Evolutionary conservation across 176 grass and related monocot genomes (phyloP).

Genomic region (Paspalum vaginatum): DNA sequence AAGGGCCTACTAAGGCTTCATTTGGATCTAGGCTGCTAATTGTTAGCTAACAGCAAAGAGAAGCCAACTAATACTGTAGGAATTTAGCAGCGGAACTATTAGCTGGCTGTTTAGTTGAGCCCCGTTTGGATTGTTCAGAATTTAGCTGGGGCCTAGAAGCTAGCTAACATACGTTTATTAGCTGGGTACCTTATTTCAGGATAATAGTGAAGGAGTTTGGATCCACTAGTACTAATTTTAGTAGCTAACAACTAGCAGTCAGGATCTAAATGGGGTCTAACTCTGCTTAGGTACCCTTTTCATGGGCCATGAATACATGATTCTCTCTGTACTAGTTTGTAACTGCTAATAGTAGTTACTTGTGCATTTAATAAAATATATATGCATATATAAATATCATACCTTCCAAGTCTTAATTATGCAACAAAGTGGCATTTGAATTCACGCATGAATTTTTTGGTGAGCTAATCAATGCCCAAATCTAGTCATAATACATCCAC

Average conservation of each 20-base stretch:
- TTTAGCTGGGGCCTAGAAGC: too few species aligned
- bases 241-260: too few species aligned
- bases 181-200: too few species aligned
- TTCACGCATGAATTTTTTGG: conserved; percentile 26
- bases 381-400: neutral
- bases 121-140: too few species aligned
- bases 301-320: neutral
- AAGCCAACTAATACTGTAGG: too few species aligned
- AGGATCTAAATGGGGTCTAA: neutral
- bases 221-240: too few species aligned
- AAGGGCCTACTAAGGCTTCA: neutral
- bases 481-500: conserved; percentile 18
- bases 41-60: too few species aligned
- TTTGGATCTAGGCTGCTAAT: too few species aligned
- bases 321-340: neutral
- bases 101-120: too few species aligned
- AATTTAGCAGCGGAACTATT: too few species aligned
- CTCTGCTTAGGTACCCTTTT: neutral
- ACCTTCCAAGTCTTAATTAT: conserved; percentile 7
- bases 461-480: conserved; percentile 11
- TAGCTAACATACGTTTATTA: too few species aligned
- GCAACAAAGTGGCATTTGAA: neutral
- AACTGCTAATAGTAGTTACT: conserved; percentile 4
- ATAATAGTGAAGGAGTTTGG: too few species aligned
- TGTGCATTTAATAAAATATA: conserved; percentile 13